These are phyloP conservation scores for Cryptosporidium felis DNA, from an alignment of 169 alveolate genomes.

Conservation along the genomic window DNA sequence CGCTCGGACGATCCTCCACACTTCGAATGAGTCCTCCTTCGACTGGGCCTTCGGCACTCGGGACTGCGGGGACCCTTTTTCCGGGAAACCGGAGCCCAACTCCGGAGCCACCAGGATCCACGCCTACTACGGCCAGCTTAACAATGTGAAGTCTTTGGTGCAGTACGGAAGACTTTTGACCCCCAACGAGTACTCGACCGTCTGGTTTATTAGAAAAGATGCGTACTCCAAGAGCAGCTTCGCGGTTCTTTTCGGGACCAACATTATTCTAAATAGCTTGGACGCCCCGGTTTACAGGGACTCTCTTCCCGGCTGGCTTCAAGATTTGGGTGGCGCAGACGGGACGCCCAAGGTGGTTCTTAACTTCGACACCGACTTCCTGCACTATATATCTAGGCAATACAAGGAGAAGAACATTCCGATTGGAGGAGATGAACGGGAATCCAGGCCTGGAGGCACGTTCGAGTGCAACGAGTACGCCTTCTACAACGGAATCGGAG, in stretches of 20 bases:
- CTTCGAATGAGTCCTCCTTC: constrained; percentile 3
- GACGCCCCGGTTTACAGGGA: neutral
- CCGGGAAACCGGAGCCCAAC: neutral
- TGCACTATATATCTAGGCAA: constrained; percentile 49
- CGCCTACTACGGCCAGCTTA: constrained; percentile 31
- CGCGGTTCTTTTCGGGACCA: neutral
- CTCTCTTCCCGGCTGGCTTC: constrained; percentile 26
- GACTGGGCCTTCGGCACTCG: neutral
- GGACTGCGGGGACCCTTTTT: neutral
- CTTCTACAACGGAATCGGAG: constrained; percentile 37
- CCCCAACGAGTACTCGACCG: constrained; percentile 23
- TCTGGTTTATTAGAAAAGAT: constrained; percentile 37
- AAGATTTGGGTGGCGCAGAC: neutral
- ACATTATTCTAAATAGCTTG: neutral
- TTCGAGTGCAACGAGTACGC: neutral
- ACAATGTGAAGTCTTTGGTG: constrained; percentile 33
- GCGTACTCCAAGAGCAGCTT: neutral
- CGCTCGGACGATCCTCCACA: constrained; percentile 1
- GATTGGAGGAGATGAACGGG: neutral
- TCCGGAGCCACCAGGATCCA: constrained; percentile 6
- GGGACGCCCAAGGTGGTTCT: neutral
- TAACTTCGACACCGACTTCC: neutral
- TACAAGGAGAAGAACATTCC: neutral
- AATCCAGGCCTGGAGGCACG: neutral
- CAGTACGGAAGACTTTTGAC: constrained; percentile 35